Evolutionary conservation across 2,329 filamentous ascomycete species (phyloP), one percentile per base, ranked within the genome.

Genomic region (Setomelanomma holmii): DNA sequence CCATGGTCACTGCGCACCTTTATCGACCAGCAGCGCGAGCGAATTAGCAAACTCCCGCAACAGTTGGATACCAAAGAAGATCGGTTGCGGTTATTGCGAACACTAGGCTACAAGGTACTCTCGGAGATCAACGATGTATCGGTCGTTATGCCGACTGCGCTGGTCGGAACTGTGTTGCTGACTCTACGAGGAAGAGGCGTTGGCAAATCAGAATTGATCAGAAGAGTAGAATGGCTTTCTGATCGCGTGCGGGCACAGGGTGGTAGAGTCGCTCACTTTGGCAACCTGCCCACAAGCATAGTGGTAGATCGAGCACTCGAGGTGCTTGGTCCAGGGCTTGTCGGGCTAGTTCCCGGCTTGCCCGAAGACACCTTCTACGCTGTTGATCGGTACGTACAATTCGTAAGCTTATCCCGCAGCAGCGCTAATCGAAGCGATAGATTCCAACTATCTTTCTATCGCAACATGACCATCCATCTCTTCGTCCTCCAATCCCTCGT

Each of bases 401-500:
- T 30, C 27, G 6, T 14, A 14, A 41, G 17, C 17, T 39, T n/a
- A 43, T 17, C 24, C 22, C n/a, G 19, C 11, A 40, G 14, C n/a
- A 35, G 22, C 3, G 40, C 53, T 63, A 40, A 64, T 30, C 22
- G 6, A 11, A 3, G 23, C 11, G 45, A 3, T 56, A 76, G 79
- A 46, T 99, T 99, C 79, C 95, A 99, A 71, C 84, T 99, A 8
- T 96, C 92, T 0, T 99, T 99, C 75, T 99, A 99, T 77, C 88
- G 95, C 45, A 99, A 99, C 75, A 98, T 98, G 95, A 97, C 93
- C 0, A 99, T 99, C 56, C 95, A 99, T 71, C 84, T 99, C 4
- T 99, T 99, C 74, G 95, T 99, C 51, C 89, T 91, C 2, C 93
- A 98, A 72, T 90, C 93, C 0, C 81, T 99, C 4, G 91, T 98